Percentiles rank a stretch among this genome's conserved stretches.
Evolutionary conservation across 768 basidiomycete genomes (phyloP).

Genomic region (Amanita brunnescens): DNA sequence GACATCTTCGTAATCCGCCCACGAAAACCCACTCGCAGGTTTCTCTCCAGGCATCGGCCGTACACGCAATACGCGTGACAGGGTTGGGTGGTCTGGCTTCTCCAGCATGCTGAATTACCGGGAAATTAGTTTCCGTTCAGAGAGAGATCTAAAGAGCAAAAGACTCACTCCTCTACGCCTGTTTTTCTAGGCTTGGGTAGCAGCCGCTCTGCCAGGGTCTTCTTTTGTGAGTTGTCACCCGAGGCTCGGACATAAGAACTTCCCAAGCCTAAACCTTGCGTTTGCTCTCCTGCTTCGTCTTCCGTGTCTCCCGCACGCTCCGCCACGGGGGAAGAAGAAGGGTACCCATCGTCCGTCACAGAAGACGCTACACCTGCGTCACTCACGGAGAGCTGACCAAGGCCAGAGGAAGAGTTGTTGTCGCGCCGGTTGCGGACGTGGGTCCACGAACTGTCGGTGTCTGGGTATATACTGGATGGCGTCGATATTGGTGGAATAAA

Average conservation of each 20-base stretch:
- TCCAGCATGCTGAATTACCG: conserved; percentile 48
- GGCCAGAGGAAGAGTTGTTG: conserved; percentile 4
- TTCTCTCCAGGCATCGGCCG: conserved; percentile 46
- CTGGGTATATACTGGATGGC: conserved; percentile 23
- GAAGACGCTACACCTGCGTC: conserved; percentile 48
- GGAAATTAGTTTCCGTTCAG: background rate
- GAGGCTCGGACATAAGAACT: conserved; percentile 17
- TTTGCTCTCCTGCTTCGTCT: conserved; percentile 17
- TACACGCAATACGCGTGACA: conserved; percentile 66
- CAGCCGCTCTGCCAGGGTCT: conserved; percentile 52
- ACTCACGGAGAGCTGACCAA: conserved; percentile 20
- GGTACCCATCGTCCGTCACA: conserved; percentile 19
- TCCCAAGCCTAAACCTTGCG: conserved; percentile 18
- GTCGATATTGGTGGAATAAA: background rate
- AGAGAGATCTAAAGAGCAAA: background rate
- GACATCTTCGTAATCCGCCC: conserved; percentile 73
- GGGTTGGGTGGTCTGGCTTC: conserved; percentile 40
- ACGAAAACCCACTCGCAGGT: conserved; percentile 59
- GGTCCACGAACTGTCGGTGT: conserved; percentile 63
- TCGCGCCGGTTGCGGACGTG: conserved; percentile 34
- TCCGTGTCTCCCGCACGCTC: conserved; percentile 20
- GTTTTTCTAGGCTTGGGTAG: conserved; percentile 60
- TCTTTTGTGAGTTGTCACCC: conserved; percentile 16
- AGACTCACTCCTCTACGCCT: conserved; percentile 52
- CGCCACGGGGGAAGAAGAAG: conserved; percentile 29